Evolutionary conservation across 1,284 basidiomycete genomes (phyloP).

Genomic region (Kwoniella shivajii): DNA sequence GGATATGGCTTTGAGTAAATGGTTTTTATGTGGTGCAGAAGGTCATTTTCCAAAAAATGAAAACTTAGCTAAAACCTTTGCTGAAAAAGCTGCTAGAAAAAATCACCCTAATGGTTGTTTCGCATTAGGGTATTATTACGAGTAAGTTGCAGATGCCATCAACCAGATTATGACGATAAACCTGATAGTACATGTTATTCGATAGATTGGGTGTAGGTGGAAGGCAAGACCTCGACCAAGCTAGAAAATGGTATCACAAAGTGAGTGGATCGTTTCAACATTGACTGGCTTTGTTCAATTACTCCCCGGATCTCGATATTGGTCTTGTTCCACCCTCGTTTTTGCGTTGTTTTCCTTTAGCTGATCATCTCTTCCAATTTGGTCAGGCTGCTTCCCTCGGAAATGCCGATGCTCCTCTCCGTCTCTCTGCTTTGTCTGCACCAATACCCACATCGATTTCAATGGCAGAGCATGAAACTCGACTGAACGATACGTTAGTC

Average conservation of each 20-base stretch:
- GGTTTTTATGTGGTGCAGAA: conserved; percentile 88
- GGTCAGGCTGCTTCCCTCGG: conserved; percentile 72
- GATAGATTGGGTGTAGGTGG: conserved; percentile 44
- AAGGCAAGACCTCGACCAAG: conserved; percentile 36
- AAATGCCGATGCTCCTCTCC: conserved; percentile 76
- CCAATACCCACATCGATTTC: conserved; percentile 66
- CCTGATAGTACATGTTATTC: no score
- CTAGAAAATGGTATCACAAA: conserved; percentile 51
- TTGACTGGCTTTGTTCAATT: no score
- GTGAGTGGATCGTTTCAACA: conserved; percentile 24
- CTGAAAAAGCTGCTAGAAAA: conserved; percentile 83
- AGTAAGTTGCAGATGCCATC: conserved; percentile 36
- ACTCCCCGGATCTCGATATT: no score
- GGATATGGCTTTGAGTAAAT: conserved; percentile 93
- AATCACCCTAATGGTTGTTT: conserved; percentile 84
- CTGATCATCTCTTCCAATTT: no score
- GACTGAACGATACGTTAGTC: conserved; percentile 77
- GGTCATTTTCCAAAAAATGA: conserved; percentile 87
- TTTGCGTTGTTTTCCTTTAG: no score
- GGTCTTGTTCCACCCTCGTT: no score
- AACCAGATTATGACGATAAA: no score
- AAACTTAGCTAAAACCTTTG: conserved; percentile 80
- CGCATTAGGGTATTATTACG: conserved; percentile 77
- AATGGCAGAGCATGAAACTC: conserved; percentile 73
- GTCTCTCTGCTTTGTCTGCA: conserved; percentile 68